Evolutionary conservation across 2,329 filamentous ascomycete species (phyloP), one percentile per base, ranked within the genome.

Genomic region (Pseudocercospora fuligena): DNA sequence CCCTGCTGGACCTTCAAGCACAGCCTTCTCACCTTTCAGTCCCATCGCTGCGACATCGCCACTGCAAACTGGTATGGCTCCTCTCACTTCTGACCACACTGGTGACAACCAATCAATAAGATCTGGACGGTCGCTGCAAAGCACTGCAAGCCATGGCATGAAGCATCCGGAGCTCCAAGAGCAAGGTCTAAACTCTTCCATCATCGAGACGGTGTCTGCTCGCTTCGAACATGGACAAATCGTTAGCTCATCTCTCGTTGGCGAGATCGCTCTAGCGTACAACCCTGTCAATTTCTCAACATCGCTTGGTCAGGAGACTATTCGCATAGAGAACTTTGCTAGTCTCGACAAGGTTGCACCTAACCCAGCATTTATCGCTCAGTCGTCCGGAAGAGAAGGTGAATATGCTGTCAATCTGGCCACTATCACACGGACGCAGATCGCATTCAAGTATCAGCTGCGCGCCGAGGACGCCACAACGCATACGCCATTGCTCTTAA

Each of bases 361-460:
- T 1, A 99, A 99, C 78, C 92, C 93, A 51, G 92, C 93, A 65
- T 97, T 98, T 80, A 89, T 98, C 60, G 88, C 89, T 33, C 90
- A 93, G 72, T 83, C 86, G 0, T 76, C 84, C 0, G 88, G 90
- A 9, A 89, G 87, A 65, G 86, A 90, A 3, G 94, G 96, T 66
- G 90, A 94, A 75, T 99, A 96, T 80, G 87, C 83, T 0, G 82
- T 99, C 33, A 88, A 94, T 68, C 81, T 95, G 6, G 84, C 88
- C 14, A 88, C 90, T 76, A 86, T 97, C 70, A 81, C 84, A 70
- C 82, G 84, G 68, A 90, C 92, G 1, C 87, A 90, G 0, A 89
- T 94, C 6, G 94, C 91, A 7, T 98, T 99, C 82, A 97, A 95
- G 66, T 99, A 98, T 79, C 92, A 94, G 74, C 84, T 97, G 11